Evolutionary conservation across 768 basidiomycete species (phyloP).

Genomic region (Lepiota venenata): DNA sequence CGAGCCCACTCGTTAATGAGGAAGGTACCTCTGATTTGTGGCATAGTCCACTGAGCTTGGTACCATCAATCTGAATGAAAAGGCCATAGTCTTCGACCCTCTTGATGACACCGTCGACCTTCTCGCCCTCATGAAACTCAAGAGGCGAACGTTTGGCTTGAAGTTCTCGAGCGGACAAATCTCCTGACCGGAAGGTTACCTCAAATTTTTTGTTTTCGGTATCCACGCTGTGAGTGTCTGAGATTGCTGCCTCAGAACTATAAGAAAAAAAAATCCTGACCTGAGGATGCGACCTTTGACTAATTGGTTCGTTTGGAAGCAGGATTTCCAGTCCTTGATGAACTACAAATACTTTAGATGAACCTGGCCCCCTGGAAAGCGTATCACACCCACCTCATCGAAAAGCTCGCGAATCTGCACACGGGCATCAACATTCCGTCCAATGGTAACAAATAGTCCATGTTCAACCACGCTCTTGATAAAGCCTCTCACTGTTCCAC

Average conservation of each 20-base stretch:
- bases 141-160: constrained; percentile 26
- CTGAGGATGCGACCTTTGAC: constrained; percentile 84
- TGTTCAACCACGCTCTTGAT: constrained; percentile 84
- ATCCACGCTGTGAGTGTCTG: constrained; percentile 53
- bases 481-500: constrained; percentile 81
- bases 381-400: constrained; percentile 58
- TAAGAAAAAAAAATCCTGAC: constrained; percentile 35
- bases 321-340: constrained; percentile 92
- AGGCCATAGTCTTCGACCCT: constrained; percentile 85
- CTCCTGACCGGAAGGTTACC: constrained; percentile 79
- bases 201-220: constrained; percentile 76
- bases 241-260: not conserved
- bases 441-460: constrained; percentile 87
- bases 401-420: constrained; percentile 94
- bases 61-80: constrained; percentile 88
- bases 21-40: constrained; percentile 81
- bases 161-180: constrained; percentile 37
- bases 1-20: not conserved
- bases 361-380: not conserved
- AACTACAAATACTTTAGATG: constrained; percentile 47
- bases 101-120: constrained; percentile 75
- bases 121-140: constrained; percentile 76
- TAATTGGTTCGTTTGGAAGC: constrained; percentile 75
- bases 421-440: constrained; percentile 80
- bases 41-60: constrained; percentile 85